A percentile compares a stretch with the other conserved stretches of the same genome.
phyloP scores from a whole-genome alignment of 2,329 filamentous ascomycete genomes.

The Fusarium anguioides region DNA sequence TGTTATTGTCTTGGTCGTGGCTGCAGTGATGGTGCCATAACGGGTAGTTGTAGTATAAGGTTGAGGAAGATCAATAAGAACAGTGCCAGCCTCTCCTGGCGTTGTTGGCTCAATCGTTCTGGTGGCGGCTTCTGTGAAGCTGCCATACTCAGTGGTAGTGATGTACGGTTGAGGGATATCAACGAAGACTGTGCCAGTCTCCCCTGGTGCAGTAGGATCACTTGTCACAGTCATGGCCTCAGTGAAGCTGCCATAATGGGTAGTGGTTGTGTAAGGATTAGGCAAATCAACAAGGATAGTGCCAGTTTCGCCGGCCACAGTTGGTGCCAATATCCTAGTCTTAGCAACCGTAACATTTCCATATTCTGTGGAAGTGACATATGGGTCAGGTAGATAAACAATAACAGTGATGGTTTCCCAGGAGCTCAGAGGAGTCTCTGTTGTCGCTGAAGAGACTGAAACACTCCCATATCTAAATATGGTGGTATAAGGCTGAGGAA shows the following conservation, averaged over 20 bases:
- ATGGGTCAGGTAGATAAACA: slow-evolving; percentile 4
- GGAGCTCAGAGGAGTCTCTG: neutral
- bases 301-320: neutral
- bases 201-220: neutral
- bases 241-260: neutral
- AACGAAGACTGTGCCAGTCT: neutral
- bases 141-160: neutral
- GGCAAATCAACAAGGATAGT: slow-evolving; percentile 3
- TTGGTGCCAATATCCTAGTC: neutral
- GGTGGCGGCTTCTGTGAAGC: neutral
- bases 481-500: slow-evolving; percentile 9
- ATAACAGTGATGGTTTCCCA: slow-evolving; percentile 5
- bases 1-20: too few relatives aligned
- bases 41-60: too few relatives aligned
- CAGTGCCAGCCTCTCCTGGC: neutral
- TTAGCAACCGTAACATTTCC: neutral
- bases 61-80: neutral
- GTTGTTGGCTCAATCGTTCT: neutral
- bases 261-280: neutral
- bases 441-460: neutral
- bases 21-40: too few relatives aligned
- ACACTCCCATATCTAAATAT: neutral
- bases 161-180: slow-evolving; percentile 3
- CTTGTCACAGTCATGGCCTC: neutral
- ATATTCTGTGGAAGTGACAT: neutral